phyloP scores from a whole-genome alignment of 2,329 filamentous ascomycete genomes.

The Microsporum ferrugineum region DNA sequence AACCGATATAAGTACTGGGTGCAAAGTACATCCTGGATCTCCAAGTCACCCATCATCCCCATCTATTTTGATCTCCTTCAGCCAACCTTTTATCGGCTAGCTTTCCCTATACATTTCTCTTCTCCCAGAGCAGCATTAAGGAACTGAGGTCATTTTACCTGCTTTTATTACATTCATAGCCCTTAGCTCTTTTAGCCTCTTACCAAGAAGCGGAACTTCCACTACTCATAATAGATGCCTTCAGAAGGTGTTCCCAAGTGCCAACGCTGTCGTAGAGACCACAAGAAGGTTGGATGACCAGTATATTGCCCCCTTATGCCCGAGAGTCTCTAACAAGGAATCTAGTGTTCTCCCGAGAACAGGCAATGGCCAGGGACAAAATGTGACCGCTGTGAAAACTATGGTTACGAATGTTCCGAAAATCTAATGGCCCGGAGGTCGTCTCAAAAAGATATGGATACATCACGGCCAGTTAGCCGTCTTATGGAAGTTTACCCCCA shows the following conservation, averaged over 20 bases:
- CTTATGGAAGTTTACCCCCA: constrained; percentile 8
- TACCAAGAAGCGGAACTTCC: background rate
- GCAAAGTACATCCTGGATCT: background rate
- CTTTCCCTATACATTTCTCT: background rate
- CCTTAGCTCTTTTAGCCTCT: background rate
- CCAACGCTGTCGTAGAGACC: constrained; percentile 16
- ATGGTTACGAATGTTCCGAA: constrained; percentile 16
- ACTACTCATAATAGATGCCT: constrained; percentile 10
- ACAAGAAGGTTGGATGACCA: constrained; percentile 14
- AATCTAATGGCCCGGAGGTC: constrained; percentile 15
- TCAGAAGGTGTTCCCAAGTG: constrained; percentile 17
- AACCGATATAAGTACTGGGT: constrained; percentile 7
- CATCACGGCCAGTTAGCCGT: constrained; percentile 5
- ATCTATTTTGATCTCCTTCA: background rate
- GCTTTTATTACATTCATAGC: background rate
- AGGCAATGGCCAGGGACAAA: constrained; percentile 16
- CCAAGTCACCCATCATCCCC: background rate
- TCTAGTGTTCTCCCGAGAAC: constrained; percentile 15
- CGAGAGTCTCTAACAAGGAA: constrained; percentile 5
- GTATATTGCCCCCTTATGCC: background rate
- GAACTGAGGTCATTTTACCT: background rate
- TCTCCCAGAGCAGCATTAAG: background rate
- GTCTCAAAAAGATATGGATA: constrained; percentile 15
- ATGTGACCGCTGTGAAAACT: constrained; percentile 17
- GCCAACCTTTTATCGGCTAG: background rate